Percentiles rank a stretch among this genome's conserved stretches.
These are phyloP conservation scores for Podila epigama DNA, from an alignment of 192 early-diverging fungal species.

Conservation along the genomic window DNA sequence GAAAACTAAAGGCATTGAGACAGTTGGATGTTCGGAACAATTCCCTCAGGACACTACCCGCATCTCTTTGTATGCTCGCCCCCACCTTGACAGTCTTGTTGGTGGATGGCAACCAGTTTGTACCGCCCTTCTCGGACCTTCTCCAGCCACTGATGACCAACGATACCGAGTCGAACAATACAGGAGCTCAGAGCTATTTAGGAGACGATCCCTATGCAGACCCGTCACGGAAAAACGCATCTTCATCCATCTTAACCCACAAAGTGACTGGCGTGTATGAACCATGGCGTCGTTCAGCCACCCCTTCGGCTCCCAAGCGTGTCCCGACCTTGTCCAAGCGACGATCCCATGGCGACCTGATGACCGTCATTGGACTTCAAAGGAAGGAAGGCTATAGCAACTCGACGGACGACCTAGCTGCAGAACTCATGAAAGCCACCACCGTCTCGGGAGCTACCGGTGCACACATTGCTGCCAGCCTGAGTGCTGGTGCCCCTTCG, in stretches of 20 bases:
- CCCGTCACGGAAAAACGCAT: not conserved
- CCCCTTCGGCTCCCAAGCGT: conserved; percentile 4
- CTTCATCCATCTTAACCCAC: not conserved
- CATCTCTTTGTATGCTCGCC: conserved; percentile 26
- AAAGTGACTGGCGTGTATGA: conserved; percentile 8
- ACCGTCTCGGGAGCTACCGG: conserved; percentile 17
- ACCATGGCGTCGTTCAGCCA: conserved; percentile 25
- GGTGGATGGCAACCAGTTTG: conserved; percentile 50
- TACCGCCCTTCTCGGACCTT: conserved; percentile 38
- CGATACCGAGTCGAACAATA: not conserved
- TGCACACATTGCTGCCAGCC: conserved; percentile 1
- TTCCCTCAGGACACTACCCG: conserved; percentile 41
- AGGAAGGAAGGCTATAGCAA: conserved; percentile 13
- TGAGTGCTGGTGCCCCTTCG: no score
- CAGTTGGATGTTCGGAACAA: conserved; percentile 44
- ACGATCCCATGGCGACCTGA: conserved; percentile 35
- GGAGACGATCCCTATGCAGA: conserved; percentile 43
- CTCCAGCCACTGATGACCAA: conserved; percentile 27
- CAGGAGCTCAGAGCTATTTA: conserved; percentile 18
- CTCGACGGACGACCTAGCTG: conserved; percentile 2
- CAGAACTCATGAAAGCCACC: conserved; percentile 1
- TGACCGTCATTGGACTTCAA: conserved; percentile 31
- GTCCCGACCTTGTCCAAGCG: conserved; percentile 13
- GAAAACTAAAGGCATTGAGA: conserved; percentile 28
- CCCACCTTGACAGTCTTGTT: conserved; percentile 25